Evolutionary conservation across 2,329 filamentous ascomycete genomes (phyloP), one percentile per base, ranked within the genome.

Genomic region (Ophiostoma ips): DNA sequence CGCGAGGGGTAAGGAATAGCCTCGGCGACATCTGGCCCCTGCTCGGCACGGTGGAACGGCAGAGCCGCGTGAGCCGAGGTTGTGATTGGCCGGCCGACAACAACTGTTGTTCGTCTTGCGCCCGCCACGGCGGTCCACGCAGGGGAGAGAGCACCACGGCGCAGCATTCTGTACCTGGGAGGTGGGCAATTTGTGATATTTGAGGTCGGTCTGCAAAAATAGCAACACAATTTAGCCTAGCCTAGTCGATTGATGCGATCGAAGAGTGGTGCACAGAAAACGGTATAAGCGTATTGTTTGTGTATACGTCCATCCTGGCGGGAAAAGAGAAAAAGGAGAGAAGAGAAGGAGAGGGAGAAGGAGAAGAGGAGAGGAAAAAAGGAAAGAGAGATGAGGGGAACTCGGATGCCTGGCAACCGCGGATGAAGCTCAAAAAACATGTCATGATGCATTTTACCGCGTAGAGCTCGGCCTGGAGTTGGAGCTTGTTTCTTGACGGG

Each of bases 401-500:
- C 16, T 19, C 16, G 24, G 40, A 31, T n/a, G 28, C 40, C 30
- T 31, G 16, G 16, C n/a, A 45, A 43, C 24, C 28, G 15, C 8
- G 40, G 40, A 34, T 45, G 43, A 45, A 46, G 33, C 44, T 46
- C 7, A 33, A 48, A n/a, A 48, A 48, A 40, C 38, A 48, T 37
- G 46, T 48, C 46, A 33, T 48, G 46, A 48, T 48, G 36, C 16
- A 33, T 48, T 33, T 31, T 48, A 48, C 46, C 24, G 46, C 46
- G 46, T 48, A 48, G 19, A 48, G 36, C 21, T 37, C 34, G 45
- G 45, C 45, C 45, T 47, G 43, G 28, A 33, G 30, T 10, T 45
- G 28, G 33, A 40, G 37, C 37, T 19, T 2, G 37, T 21, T 40
- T 37, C 45, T 33, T 1, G 8, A 28, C 31, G 1, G 1, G 34